Conservation (phyloP, 768 basidiomycete genomes). For the Kondoa malvinella region DNA sequence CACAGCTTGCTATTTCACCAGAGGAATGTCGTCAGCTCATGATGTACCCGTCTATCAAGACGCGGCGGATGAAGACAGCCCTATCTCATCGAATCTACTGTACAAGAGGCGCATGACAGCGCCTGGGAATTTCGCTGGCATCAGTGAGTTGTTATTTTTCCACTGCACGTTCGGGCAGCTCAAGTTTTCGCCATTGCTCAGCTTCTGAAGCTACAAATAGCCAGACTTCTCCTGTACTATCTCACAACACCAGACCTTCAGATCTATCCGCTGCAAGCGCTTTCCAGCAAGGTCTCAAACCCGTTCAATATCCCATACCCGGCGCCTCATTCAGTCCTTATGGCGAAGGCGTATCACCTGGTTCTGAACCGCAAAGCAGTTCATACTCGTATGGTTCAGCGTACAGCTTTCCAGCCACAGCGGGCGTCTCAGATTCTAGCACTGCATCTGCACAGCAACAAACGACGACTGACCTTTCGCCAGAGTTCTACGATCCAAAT, state of each 20-base stretch:
- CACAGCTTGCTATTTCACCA: background rate
- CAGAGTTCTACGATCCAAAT: slow-evolving; percentile 22
- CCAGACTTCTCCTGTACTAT: background rate
- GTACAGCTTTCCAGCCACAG: background rate
- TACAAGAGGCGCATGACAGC: background rate
- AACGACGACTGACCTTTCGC: background rate
- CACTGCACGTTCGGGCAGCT: background rate
- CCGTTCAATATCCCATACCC: background rate
- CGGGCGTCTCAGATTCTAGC: background rate
- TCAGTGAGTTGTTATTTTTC: background rate
- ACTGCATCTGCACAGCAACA: background rate
- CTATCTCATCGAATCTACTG: background rate
- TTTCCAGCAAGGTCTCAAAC: background rate
- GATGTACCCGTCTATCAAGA: background rate
- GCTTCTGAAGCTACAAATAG: background rate
- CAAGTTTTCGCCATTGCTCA: background rate
- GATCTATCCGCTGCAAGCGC: background rate
- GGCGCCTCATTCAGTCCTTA: background rate
- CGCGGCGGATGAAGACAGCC: background rate
- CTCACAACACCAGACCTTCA: background rate
- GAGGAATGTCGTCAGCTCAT: background rate
- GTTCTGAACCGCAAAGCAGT: background rate
- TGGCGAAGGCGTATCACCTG: background rate
- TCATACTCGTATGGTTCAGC: background rate
- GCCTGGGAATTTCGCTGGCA: background rate